Base-by-base conservation (phyloP, 2,329 filamentous ascomycete species). In the Raffaelea ambrosiae region DNA sequence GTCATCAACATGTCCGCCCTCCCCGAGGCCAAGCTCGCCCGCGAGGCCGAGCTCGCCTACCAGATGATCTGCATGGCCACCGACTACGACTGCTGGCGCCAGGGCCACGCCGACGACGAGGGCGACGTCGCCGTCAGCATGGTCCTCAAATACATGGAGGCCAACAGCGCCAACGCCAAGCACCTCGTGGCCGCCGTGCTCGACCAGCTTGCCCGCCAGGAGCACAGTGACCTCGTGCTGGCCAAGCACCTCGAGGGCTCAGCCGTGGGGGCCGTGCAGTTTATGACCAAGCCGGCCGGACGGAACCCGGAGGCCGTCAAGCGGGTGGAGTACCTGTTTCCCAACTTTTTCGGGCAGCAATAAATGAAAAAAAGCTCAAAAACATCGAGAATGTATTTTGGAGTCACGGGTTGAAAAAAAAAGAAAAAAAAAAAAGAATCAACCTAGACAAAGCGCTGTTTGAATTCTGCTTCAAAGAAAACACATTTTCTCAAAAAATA, bases 1-100 rank as follows among this genome's bases (percentile, higher is more conserved):
- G 87, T 97, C 46, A 97, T 98, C 75, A 97, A 97, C 78, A 98
- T 98, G 93, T 95, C 88, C 40, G 85, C 84, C 14, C 77, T 98
- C 16, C 93, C 93, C 19, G 93, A 98, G 71, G 86, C 91, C 44
- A 98, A 98, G 75, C 82, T 98, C 19, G 93, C 93, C 10, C 83
- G 88, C 47, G 93, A 98, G 72, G 93, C 93, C 21, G 93, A 98
- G 73, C 86, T 98, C 58, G 86, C 85, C 33, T 97, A 97, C 68
- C 89, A 95, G 72, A 94, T 96, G 79, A 95, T 98, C 61, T 95
- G 91, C 75, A 98, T 98, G 93, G 88, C 88, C 31, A 98, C 93
- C 23, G 93, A 98, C 72, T 98, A 98, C 66, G 93, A 98, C 73
- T 97, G 91, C 80, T 98, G 93, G 93, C 86, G 90, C 63, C 81